Conservation (phyloP, 176 grass and related monocot genomes). For the Avena eriantha region DNA sequence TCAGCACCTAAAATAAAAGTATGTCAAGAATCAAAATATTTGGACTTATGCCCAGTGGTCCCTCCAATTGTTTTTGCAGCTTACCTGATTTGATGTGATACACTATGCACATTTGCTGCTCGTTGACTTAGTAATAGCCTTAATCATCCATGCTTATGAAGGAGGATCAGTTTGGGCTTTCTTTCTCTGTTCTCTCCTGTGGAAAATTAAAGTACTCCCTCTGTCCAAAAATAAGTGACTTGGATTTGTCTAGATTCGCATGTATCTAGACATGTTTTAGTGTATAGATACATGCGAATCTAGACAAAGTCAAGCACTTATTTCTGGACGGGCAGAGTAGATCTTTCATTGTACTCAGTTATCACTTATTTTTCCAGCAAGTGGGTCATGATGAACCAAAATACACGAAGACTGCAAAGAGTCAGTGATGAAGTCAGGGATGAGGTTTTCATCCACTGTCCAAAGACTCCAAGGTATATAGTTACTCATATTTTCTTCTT, state of each 20-base stretch:
- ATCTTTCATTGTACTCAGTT: conserved; percentile 2
- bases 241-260: no score
- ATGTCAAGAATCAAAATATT: conserved; percentile 8
- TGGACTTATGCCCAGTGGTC: not conserved
- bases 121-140: not conserved
- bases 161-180: conserved; percentile 24
- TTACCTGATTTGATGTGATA: conserved; percentile 17
- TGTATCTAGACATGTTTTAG: no score
- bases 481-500: conserved; percentile 4
- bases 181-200: conserved; percentile 6
- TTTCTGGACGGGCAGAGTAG: no score
- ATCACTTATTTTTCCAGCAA: conserved; percentile 65
- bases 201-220: not conserved
- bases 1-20: conserved; percentile 15
- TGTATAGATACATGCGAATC: no score
- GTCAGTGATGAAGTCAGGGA: conserved; percentile 98
- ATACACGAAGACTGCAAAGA: conserved; percentile 96
- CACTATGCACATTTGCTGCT: not conserved
- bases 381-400: conserved; percentile 99
- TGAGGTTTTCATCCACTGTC: conserved; percentile 91
- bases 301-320: no score
- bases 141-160: conserved; percentile 30
- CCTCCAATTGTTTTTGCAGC: not conserved
- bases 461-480: conserved; percentile 81
- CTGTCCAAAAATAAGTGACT: no score